A percentile compares a stretch with the other conserved stretches of the same genome.
Conservation (phyloP, 352 stramenopile species). For the Phytophthora rubi region DNA sequence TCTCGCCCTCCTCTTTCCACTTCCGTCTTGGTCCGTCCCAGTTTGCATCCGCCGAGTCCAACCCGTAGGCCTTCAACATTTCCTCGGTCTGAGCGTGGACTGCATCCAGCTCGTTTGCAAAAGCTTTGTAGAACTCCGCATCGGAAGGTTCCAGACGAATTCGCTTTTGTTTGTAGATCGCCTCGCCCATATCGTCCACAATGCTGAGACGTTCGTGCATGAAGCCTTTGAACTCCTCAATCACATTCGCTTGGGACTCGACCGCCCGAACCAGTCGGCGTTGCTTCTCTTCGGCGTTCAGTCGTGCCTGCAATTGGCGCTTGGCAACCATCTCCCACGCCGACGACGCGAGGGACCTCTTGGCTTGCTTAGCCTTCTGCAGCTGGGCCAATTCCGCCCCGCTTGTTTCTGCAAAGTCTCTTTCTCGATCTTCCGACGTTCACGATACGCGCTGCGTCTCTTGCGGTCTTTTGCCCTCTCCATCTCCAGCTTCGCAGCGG, state of each 20-base stretch:
- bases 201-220: background rate
- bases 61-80: constrained; percentile 10
- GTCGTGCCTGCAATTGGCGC: constrained; percentile 19
- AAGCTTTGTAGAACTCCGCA: constrained; percentile 20
- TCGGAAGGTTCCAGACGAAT: constrained; percentile 27
- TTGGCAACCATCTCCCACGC: constrained; percentile 29
- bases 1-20: constrained; percentile 20
- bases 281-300: constrained; percentile 24
- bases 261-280: constrained; percentile 8
- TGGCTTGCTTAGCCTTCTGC: background rate
- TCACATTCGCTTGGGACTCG: constrained; percentile 11
- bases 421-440: constrained; percentile 18
- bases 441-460: constrained; percentile 23
- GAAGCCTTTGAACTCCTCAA: constrained; percentile 18
- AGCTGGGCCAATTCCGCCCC: constrained; percentile 11
- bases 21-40: constrained; percentile 10
- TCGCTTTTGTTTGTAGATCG: constrained; percentile 16
- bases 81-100: constrained; percentile 21
- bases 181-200: background rate
- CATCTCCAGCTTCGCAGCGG: constrained; percentile 19
- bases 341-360: constrained; percentile 10
- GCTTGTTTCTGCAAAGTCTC: constrained; percentile 23
- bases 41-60: constrained; percentile 12
- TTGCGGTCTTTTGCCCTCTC: constrained; percentile 29
- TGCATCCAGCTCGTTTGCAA: constrained; percentile 1